Percentiles rank a stretch among this genome's conserved stretches.
These are phyloP conservation scores for Phytophthora pistaciae DNA, from an alignment of 352 stramenopile species.

Conservation along the genomic window DNA sequence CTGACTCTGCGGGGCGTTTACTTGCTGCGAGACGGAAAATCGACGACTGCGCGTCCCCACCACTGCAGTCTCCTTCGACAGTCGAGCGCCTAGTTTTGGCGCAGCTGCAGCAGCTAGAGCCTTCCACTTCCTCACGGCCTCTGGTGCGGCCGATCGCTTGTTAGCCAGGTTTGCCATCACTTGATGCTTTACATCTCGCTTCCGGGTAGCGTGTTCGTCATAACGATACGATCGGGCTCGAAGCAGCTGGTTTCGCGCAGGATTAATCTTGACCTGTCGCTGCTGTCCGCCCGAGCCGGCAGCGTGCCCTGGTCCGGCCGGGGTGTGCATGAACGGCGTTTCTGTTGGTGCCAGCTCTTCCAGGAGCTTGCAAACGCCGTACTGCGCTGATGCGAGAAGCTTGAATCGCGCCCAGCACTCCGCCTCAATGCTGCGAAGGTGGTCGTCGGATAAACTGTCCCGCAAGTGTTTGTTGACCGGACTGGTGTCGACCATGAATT, in stretches of 20 bases:
- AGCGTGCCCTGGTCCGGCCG: neutral
- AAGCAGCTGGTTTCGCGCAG: conserved; percentile 16
- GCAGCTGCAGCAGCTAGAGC: conserved; percentile 16
- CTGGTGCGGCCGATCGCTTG: conserved; percentile 1
- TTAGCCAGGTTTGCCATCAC: neutral
- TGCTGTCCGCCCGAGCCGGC: conserved; percentile 6
- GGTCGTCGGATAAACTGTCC: conserved; percentile 45
- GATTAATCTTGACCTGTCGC: conserved; percentile 21
- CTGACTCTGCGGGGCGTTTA: neutral
- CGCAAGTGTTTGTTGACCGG: conserved; percentile 65
- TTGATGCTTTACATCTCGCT: neutral
- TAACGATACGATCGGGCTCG: conserved; percentile 21
- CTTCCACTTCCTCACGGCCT: conserved; percentile 24
- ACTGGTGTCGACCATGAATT: conserved; percentile 70
- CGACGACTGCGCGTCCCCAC: conserved; percentile 5
- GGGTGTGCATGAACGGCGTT: neutral
- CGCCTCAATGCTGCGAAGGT: conserved; percentile 49
- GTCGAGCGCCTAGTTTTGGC: conserved; percentile 14
- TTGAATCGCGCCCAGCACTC: conserved; percentile 68
- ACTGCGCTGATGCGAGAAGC: conserved; percentile 45
- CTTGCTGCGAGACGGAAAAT: neutral
- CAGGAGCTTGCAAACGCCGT: conserved; percentile 41
- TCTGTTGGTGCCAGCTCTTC: conserved; percentile 38
- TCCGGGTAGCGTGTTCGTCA: conserved; percentile 14
- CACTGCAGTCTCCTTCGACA: conserved; percentile 9